Conservation (phyloP, 352 stramenopile genomes). For the Phytophthora ohioensis region DNA sequence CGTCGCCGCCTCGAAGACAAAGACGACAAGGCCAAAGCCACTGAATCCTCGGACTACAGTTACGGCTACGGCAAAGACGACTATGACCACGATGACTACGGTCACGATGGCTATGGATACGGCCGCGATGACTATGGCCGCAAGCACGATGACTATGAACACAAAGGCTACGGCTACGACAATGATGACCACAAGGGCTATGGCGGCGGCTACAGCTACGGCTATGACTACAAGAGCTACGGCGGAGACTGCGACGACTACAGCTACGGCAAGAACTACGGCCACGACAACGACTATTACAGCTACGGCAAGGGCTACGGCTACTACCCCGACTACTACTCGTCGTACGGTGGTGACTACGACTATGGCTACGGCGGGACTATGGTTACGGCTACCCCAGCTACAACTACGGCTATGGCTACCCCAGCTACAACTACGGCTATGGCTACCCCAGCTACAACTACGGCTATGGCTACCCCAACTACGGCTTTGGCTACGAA, state of each 20-base stretch:
- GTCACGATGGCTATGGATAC: slow-evolving; percentile 6
- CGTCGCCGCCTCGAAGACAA: slow-evolving; percentile 31
- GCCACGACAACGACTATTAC: too few species aligned
- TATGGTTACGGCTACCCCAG: too few species aligned
- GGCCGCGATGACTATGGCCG: neutral
- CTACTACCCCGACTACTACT: too few species aligned
- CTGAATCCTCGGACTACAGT: slow-evolving; percentile 28
- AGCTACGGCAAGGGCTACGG: too few species aligned
- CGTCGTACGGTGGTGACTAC: too few species aligned
- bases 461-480: too few species aligned
- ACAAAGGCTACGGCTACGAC: slow-evolving; percentile 6
- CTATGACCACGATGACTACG: slow-evolving; percentile 3
- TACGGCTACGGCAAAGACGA: slow-evolving; percentile 17
- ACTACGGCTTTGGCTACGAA: too few species aligned
- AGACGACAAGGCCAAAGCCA: slow-evolving; percentile 23
- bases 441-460: too few species aligned
- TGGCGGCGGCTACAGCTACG: neutral
- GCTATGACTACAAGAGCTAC: neutral
- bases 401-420: too few species aligned
- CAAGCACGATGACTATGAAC: neutral
- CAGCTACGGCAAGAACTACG: neutral
- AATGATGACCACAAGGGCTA: slow-evolving; percentile 3
- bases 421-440: too few species aligned
- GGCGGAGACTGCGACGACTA: neutral
- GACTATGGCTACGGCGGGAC: too few species aligned